Base-by-base conservation (phyloP, 371 early-diverging fungal species). In the Apophysomyces sp. region DNA sequence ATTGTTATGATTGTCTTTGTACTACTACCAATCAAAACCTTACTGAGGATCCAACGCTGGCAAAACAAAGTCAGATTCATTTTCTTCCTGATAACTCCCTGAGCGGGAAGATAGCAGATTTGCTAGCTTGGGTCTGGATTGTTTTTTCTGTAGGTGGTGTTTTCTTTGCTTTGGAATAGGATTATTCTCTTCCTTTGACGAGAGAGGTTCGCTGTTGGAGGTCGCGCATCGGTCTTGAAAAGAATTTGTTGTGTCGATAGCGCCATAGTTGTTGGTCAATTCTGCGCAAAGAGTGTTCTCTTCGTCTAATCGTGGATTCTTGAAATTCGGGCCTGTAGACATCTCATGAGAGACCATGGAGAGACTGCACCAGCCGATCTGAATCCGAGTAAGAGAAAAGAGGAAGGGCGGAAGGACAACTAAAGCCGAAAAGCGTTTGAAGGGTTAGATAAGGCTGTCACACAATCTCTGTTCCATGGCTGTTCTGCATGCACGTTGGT, bases 171-270 rank as follows among this genome's bases (percentile, higher is more conserved):
- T 44, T 21, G 49, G 3, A 21, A 18, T 2, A 2, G 9, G 49
- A 44, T 4, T 44, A 18, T 21, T 9, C 4, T 16, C 24, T 21
- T 44, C 49, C 21, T 44, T 44, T 11, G 37, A 37, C 37, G 37
- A 37, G 21, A 21, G 21, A 40, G 39, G 60, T 4, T 78, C 81
- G 11, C 76, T 86, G 0, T 89, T 89, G 18, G 82, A 75, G 0
- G 86, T 80, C 37, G 87, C 44, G 27, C 85, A 73, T 40, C 77
- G 80, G 16, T 71, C 61, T 34, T 77, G 73, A 36, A 84, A 73
- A 27, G 21, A 4, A 44, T 21, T 21, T 44, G 49, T 8, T 6
- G 18, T 21, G 49, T 44, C 24, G 16, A 21, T 21, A 4, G 49
- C 21, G 21, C 49, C 49, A 44, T 44, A 44, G 49, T 21, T 21